Base-by-base conservation (phyloP, 345 rosid genomes). In the Combretum micranthum region DNA sequence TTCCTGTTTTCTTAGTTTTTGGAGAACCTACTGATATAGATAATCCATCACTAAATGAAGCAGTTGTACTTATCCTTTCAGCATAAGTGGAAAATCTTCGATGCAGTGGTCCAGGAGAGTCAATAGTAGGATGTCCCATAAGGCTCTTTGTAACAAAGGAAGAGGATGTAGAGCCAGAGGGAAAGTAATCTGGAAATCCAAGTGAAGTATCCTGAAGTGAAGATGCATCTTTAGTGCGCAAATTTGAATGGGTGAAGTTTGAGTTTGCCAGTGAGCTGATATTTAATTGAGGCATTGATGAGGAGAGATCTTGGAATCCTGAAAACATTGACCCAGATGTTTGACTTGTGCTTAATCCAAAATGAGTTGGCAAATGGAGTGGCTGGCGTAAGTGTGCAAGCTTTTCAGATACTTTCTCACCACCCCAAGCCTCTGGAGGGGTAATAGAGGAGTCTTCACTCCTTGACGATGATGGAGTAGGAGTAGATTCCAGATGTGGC, bases 381-480 rank as follows among this genome's bases (percentile, higher is more conserved):
- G 80, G 72, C 63, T 81, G 81, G 47, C 70, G 82, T 20, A 81
- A 70, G 59, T 70, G 76, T 65, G 78, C 50, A 64, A 73, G 68
- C 71, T 80, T 89, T n/a, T 86, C 87, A 54, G 90, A 70, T 69
- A 88, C 60, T 76, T 73, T 88, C 71, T 89, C 95, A 58, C 96
- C 97, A 53, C 97, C 99, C 97, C 99, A 94, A 63, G 99, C 95
- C 76, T 94, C 96, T 55, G 99, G 97, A 72, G 97, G 97, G 58
- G 96, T 87, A 66, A 82, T 74, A 44, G 96, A 79, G 56, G 90
- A 59, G 44, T 87, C 85, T 68, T 83, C 97, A 63, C 69, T 83
- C 73, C 78, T 85, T 60, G 85, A 72, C 62, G 97, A 70, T 64
- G 97, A 70, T 65, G 85, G 77, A 55, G 84, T n/a, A 21, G 95